Evolutionary conservation across 148 eudicot genomes (phyloP), one percentile per base, ranked within the genome.

Genomic region (Beta vulgaris): DNA sequence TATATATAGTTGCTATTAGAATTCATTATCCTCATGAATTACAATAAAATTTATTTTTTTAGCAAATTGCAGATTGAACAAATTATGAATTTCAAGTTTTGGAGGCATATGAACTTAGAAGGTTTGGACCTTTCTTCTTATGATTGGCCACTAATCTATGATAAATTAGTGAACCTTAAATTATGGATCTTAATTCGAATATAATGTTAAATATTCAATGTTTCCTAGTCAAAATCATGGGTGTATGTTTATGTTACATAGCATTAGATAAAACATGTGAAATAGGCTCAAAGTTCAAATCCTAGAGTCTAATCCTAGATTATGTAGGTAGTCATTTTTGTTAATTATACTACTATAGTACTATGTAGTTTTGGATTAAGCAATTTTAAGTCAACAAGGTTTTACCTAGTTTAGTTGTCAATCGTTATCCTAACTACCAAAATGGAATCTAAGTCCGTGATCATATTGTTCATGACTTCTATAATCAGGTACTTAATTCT

Each of bases 331-430:
- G 8, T 34, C n/a, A 39, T 66, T 66, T n/a, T n/a, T n/a, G n/a
- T n/a, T n/a, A n/a, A n/a, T n/a, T n/a, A n/a, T n/a, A n/a, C n/a
- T n/a, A n/a, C n/a, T n/a, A n/a, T n/a, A n/a, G n/a, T n/a, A n/a
- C n/a, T n/a, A n/a, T n/a, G n/a, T n/a, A n/a, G n/a, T 66, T 66
- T 66, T 39, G 49, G 70, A 66, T 25, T 66, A 66, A 66, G 36
- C 29, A 21, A 23, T 25, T 26, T 29, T 15, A 4, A 69, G 39
- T 46, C 58, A 46, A 14, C 36, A 1, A 26, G 1, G 1, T 16
- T 12, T 43, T 29, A 69, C n/a, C 25, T 26, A 43, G 39, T 70
- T 49, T 29, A 29, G 26, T 19, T 69, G 35, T 46, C 23, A 31
- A n/a, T 49, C 46, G 23, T 34, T 35, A 3, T 70, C 73, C 6